Conservation (phyloP, 805 yeast species). For the Cyberlindnera americana region DNA sequence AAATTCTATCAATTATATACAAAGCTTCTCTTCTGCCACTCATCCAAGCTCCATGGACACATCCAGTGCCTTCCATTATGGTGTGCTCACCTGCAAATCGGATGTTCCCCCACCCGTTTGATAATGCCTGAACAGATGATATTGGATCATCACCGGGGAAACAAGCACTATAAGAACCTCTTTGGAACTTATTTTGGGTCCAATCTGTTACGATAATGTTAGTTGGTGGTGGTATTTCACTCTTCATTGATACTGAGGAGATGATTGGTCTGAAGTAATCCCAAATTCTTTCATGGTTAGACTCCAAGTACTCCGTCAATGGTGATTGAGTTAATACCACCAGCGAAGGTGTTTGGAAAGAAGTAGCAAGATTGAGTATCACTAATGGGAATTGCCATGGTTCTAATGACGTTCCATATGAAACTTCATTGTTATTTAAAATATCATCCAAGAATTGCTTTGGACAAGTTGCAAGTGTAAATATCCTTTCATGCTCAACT, state of each 20-base stretch:
- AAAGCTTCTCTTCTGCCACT: constrained; percentile 64
- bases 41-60: constrained; percentile 87
- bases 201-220: constrained; percentile 59
- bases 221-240: constrained; percentile 34
- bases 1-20: constrained; percentile 25
- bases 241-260: constrained; percentile 11
- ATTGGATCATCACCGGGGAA: constrained; percentile 66
- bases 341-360: constrained; percentile 49
- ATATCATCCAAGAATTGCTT: constrained; percentile 16
- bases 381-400: constrained; percentile 60
- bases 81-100: constrained; percentile 94
- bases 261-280: constrained; percentile 47
- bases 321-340: constrained; percentile 71
- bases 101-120: constrained; percentile 53
- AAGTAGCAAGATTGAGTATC: constrained; percentile 55
- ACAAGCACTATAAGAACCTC: constrained; percentile 82
- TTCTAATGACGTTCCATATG: constrained; percentile 26
- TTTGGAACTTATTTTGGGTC: constrained; percentile 73
- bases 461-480: constrained; percentile 40
- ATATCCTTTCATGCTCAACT: constrained; percentile 45
- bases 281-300: constrained; percentile 52
- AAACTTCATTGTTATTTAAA: constrained; percentile 4
- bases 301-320: constrained; percentile 56
- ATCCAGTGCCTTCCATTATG: constrained; percentile 80
- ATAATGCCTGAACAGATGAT: constrained; percentile 56